phyloP scores from a whole-genome alignment of 2,329 filamentous ascomycete species.

The Elsinoe fawcettii region DNA sequence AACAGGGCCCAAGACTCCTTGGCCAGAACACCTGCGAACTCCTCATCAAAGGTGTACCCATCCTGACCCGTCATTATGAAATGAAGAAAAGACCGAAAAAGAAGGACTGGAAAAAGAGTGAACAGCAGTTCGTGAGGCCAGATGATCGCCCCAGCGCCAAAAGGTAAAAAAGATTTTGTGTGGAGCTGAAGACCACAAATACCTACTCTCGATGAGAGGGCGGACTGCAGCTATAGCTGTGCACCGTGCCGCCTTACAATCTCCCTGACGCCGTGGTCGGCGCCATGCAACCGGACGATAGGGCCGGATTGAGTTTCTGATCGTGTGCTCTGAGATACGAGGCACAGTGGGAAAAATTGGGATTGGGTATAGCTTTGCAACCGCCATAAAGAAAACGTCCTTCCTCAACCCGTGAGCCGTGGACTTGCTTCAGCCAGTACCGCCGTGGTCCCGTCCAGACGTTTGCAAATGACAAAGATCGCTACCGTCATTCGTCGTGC shows the following conservation, averaged over 20 bases:
- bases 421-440: not conserved
- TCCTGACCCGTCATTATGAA: conserved; percentile 1
- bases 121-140: not conserved
- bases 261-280: not conserved
- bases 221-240: not conserved
- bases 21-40: conserved; percentile 14
- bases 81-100: not conserved
- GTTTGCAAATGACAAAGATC: not conserved
- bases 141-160: not conserved
- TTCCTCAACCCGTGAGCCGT: not conserved
- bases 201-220: not conserved
- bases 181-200: not conserved
- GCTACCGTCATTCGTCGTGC: not conserved
- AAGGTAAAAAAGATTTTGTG: not conserved
- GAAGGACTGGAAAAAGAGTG: not conserved
- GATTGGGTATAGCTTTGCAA: not conserved
- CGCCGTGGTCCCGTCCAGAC: not conserved
- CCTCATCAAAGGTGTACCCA: conserved; percentile 8
- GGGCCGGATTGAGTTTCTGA: not conserved
- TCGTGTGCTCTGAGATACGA: not conserved
- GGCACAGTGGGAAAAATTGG: not conserved
- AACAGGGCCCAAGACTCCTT: conserved; percentile 18
- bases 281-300: not conserved
- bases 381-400: not conserved
- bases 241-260: conserved; percentile 6